Percentiles rank a stretch among this genome's conserved stretches.
phyloP scores from a whole-genome alignment of 2,329 filamentous ascomycete genomes.

The Aureobasidium musti region DNA sequence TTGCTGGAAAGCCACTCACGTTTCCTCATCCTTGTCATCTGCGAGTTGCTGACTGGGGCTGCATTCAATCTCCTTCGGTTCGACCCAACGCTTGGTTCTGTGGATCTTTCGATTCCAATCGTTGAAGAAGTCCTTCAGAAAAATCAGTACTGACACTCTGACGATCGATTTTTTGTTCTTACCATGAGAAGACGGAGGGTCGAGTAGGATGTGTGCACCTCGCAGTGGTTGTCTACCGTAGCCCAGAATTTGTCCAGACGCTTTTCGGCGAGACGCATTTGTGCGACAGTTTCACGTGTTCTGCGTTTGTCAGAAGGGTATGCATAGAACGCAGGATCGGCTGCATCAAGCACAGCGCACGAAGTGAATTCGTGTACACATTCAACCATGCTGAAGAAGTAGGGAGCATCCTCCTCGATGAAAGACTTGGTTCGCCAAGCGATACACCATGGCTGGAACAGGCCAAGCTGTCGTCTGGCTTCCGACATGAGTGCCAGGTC shows the following conservation, averaged over 20 bases:
- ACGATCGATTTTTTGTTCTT: neutral
- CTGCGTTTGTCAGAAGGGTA: conserved; percentile 54
- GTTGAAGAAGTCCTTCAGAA: conserved; percentile 7
- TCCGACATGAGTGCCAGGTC: conserved; percentile 38
- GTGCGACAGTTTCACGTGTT: conserved; percentile 50
- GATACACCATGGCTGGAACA: conserved; percentile 32
- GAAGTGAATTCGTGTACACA: conserved; percentile 3
- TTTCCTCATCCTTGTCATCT: conserved; percentile 14
- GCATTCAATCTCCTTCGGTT: neutral
- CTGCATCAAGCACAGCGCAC: neutral
- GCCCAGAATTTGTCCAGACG: conserved; percentile 54
- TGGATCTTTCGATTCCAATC: conserved; percentile 23
- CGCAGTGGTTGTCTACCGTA: conserved; percentile 7
- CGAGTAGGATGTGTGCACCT: conserved; percentile 8
- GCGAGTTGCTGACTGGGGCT: conserved; percentile 11
- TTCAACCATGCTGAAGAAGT: conserved; percentile 18
- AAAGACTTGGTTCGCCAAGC: conserved; percentile 21
- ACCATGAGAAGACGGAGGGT: conserved; percentile 12
- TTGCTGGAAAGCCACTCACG: neutral
- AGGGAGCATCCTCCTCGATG: conserved; percentile 6
- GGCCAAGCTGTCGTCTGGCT: conserved; percentile 30
- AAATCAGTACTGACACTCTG: neutral
- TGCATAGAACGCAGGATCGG: conserved; percentile 45
- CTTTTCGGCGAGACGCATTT: conserved; percentile 51
- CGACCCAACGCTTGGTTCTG: conserved; percentile 16